Conservation (phyloP, 2,329 filamentous ascomycete genomes). For the Orbilia quercus region DNA sequence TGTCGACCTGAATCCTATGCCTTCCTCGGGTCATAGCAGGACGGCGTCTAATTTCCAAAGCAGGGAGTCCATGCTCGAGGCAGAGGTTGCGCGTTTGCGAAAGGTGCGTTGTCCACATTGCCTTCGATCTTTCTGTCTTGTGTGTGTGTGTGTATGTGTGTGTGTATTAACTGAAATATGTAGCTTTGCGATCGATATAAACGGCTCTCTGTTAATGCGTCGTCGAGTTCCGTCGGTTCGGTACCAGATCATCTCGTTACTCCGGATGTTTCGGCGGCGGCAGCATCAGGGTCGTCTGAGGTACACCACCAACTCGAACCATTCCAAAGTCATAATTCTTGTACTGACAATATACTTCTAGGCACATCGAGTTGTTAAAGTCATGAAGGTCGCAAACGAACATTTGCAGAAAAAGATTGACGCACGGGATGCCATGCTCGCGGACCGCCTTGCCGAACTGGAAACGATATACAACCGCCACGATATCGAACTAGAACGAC, state of each 20-base stretch:
- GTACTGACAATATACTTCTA: conserved; percentile 1
- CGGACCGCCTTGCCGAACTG: conserved; percentile 44
- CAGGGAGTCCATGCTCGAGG: conserved; percentile 45
- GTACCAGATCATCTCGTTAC: conserved; percentile 21
- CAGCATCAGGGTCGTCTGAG: conserved; percentile 33
- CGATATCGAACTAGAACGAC: conserved; percentile 43
- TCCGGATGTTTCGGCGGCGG: conserved; percentile 17
- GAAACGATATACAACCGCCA: conserved; percentile 38
- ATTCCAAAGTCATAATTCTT: not conserved
- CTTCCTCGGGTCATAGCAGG: conserved; percentile 12
- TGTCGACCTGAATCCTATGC: conserved; percentile 28
- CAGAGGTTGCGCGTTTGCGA: conserved; percentile 46
- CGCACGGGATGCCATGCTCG: conserved; percentile 43
- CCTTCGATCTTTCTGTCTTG: not conserved
- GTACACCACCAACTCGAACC: conserved; percentile 1
- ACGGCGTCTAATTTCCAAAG: conserved; percentile 26
- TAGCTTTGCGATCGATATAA: conserved; percentile 48
- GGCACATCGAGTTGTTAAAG: conserved; percentile 49
- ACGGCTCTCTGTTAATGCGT: conserved; percentile 41
- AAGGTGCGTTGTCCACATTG: conserved; percentile 25
- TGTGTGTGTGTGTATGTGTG: not conserved
- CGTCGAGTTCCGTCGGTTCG: conserved; percentile 28
- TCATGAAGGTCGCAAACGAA: conserved; percentile 53
- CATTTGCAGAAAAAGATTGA: conserved; percentile 54
- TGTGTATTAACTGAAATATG: not conserved